Percentiles rank a stretch among this genome's conserved stretches.
These are phyloP conservation scores for Fusarium chuoi DNA, from an alignment of 2,329 filamentous ascomycete genomes.

Conservation along the genomic window DNA sequence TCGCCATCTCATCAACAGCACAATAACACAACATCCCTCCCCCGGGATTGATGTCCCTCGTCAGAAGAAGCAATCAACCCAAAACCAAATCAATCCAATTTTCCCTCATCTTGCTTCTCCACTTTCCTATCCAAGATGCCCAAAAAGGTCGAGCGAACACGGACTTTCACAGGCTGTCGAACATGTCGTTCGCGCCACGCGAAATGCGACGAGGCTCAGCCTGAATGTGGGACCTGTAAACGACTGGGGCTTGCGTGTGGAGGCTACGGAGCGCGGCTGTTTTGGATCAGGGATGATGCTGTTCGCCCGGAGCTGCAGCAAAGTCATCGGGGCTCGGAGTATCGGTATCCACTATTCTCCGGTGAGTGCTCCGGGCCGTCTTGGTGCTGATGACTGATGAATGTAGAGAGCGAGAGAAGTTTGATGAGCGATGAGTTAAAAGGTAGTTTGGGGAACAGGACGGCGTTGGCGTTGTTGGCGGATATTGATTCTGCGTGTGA, in stretches of 20 bases:
- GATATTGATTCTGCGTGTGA: slow-evolving; percentile 42
- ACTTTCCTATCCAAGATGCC: slow-evolving; percentile 39
- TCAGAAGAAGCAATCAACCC: neutral
- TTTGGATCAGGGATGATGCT: slow-evolving; percentile 46
- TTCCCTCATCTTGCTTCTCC: neutral
- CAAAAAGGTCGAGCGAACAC: slow-evolving; percentile 39
- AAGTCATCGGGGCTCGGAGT: slow-evolving; percentile 44
- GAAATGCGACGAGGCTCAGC: slow-evolving; percentile 57
- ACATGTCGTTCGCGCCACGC: slow-evolving; percentile 53
- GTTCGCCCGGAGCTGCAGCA: slow-evolving; percentile 34
- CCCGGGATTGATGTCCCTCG: slow-evolving; percentile 10
- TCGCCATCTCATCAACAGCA: neutral
- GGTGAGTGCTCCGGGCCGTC: slow-evolving; percentile 31
- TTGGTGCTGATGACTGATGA: neutral
- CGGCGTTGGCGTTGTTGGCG: slow-evolving; percentile 35
- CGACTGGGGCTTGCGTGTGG: slow-evolving; percentile 50
- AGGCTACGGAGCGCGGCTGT: slow-evolving; percentile 52
- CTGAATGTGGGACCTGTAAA: slow-evolving; percentile 52
- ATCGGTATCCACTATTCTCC: slow-evolving; percentile 57
- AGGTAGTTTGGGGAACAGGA: slow-evolving; percentile 44
- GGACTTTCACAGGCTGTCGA: slow-evolving; percentile 49
- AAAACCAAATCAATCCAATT: neutral
- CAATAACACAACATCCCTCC: slow-evolving; percentile 12
- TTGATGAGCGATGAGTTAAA: slow-evolving; percentile 46
- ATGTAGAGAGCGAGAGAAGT: slow-evolving; percentile 31